A percentile compares a stretch with the other conserved stretches of the same genome.
Evolutionary conservation across 192 early-diverging fungal species (phyloP).

Genomic region (Coemansia sp.): DNA sequence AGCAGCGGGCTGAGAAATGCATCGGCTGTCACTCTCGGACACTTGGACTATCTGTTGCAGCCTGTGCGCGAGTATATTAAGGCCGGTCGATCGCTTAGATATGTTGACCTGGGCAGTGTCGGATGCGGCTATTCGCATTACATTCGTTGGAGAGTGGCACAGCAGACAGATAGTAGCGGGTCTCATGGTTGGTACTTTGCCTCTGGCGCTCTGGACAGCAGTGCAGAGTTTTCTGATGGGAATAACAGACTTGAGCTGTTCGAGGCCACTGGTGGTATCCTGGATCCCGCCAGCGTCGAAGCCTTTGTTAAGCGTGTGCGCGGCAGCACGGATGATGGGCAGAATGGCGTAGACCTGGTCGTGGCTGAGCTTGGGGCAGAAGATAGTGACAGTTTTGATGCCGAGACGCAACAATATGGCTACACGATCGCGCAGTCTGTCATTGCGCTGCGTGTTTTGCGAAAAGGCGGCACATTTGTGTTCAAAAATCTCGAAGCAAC

Average conservation of each 20-base stretch:
- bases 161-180: not conserved
- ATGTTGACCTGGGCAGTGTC: slow-evolving; percentile 36
- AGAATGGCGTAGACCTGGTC: slow-evolving; percentile 33
- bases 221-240: not conserved
- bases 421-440: slow-evolving; percentile 29
- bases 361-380: slow-evolving; percentile 21
- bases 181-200: slow-evolving; percentile 37
- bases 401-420: slow-evolving; percentile 28
- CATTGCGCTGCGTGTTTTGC: slow-evolving; percentile 27
- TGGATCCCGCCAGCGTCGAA: slow-evolving; percentile 19
- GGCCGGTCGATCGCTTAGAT: not conserved
- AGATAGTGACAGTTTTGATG: not conserved
- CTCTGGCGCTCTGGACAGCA: not conserved
- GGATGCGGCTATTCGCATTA: slow-evolving; percentile 24
- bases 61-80: slow-evolving; percentile 25
- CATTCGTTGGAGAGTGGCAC: slow-evolving; percentile 28
- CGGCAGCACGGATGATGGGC: not conserved
- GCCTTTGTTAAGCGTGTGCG: slow-evolving; percentile 29
- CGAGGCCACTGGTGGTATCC: not conserved
- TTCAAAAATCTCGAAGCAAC: slow-evolving; percentile 28
- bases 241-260: not conserved
- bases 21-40: slow-evolving; percentile 26
- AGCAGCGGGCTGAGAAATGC: slow-evolving; percentile 1
- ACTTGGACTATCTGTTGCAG: slow-evolving; percentile 26
- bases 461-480: slow-evolving; percentile 35